phyloP scores from a whole-genome alignment of 306 rosid genomes.

The Biancaea sappan region DNA sequence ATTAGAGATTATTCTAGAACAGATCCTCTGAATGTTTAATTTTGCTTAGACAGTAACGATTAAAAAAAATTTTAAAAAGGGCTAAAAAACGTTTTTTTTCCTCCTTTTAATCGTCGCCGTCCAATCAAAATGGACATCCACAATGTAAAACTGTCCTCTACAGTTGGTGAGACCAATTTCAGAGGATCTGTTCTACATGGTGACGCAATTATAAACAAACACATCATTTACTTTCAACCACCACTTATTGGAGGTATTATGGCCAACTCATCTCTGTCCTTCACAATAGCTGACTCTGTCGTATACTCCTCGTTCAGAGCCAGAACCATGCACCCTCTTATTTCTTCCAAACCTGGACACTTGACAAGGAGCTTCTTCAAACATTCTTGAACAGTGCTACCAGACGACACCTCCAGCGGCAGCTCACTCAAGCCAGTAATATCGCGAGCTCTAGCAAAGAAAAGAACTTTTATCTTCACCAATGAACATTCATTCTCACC shows the following conservation, averaged over 20 bases:
- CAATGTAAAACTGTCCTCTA: no score
- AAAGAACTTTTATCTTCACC: constrained; percentile 71
- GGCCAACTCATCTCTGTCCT: not conserved
- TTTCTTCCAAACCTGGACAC: constrained; percentile 78
- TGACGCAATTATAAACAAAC: no score
- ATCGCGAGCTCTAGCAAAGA: constrained; percentile 91
- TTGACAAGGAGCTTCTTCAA: constrained; percentile 56
- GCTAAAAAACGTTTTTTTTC: no score
- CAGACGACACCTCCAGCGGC: constrained; percentile 67
- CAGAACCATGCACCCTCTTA: constrained; percentile 69
- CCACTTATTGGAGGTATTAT: not conserved
- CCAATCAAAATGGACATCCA: no score
- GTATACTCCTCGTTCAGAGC: constrained; percentile 88
- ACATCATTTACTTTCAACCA: no score
- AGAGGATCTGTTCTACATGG: no score
- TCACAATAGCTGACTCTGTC: constrained; percentile 37
- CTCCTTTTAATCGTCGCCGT: no score
- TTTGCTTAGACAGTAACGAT: no score
- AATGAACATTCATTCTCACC: constrained; percentile 23
- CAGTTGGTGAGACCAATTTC: no score
- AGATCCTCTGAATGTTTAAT: no score
- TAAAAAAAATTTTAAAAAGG: no score
- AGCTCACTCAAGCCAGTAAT: constrained; percentile 66
- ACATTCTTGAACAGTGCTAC: constrained; percentile 78
- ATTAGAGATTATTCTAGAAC: no score